These are phyloP conservation scores for Spergularia bocconei DNA, from an alignment of 148 eudicot species.

Conservation along the genomic window DNA sequence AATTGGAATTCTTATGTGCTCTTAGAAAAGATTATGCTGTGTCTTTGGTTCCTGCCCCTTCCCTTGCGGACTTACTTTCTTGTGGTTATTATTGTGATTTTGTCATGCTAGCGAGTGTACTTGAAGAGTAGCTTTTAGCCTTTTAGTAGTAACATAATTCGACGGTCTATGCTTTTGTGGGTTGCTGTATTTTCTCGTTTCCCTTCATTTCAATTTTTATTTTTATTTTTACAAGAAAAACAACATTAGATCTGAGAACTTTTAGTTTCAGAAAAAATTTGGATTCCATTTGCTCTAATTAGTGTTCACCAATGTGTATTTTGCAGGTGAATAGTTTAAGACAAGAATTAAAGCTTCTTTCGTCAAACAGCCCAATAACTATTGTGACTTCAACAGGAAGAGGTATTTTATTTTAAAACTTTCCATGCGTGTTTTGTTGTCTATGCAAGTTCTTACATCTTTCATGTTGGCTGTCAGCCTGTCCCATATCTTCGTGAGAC, in stretches of 20 bases:
- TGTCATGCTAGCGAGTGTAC: too few species aligned
- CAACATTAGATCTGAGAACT: background rate
- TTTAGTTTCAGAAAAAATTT: background rate
- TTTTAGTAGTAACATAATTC: too few species aligned
- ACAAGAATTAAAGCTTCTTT: constrained; percentile 76
- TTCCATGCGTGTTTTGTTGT: background rate
- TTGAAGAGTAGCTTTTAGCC: too few species aligned
- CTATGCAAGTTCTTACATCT: background rate
- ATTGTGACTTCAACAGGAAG: constrained; percentile 65
- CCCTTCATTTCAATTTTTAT: background rate
- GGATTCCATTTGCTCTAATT: background rate
- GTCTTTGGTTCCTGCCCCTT: too few species aligned
- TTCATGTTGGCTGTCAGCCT: background rate
- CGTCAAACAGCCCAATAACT: constrained; percentile 67
- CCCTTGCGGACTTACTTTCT: too few species aligned
- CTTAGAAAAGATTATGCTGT: background rate
- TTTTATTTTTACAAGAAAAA: too few species aligned
- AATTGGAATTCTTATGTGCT: background rate
- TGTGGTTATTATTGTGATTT: too few species aligned
- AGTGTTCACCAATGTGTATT: constrained; percentile 10
- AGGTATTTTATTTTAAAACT: constrained; percentile 39
- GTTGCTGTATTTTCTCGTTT: too few species aligned
- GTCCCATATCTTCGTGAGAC: background rate
- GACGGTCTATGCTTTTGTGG: too few species aligned
- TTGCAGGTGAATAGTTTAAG: constrained; percentile 78